Percentiles rank a stretch among this genome's conserved stretches.
Evolutionary conservation across 768 basidiomycete species (phyloP).

Genomic region (Leccinum sublutescens): DNA sequence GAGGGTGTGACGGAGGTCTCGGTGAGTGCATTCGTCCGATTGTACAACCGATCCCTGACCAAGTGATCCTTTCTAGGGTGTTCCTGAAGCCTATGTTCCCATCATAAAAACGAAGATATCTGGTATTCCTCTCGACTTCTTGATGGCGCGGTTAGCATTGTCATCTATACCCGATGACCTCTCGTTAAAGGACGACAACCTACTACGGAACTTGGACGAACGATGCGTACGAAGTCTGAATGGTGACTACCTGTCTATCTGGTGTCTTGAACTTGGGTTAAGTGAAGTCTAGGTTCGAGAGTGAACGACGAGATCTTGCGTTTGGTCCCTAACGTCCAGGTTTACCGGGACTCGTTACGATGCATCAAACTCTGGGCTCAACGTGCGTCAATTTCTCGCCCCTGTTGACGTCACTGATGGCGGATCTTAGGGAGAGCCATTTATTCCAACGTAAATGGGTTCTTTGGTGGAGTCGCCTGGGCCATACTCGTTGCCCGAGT

Average conservation of each 20-base stretch:
- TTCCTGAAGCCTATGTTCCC: constrained; percentile 96
- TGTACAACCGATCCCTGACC: background rate
- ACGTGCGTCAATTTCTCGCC: constrained; percentile 49
- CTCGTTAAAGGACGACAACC: constrained; percentile 85
- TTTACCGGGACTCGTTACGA: constrained; percentile 91
- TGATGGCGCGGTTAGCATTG: constrained; percentile 86
- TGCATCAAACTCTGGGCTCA: constrained; percentile 99
- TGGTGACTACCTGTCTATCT: constrained; percentile 43
- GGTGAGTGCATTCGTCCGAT: constrained; percentile 48
- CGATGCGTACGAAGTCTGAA: constrained; percentile 93
- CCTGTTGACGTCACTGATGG: constrained; percentile 6
- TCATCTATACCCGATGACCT: constrained; percentile 91
- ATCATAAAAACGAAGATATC: constrained; percentile 89
- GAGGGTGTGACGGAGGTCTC: constrained; percentile 88
- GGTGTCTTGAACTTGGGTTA: constrained; percentile 9
- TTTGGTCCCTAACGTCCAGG: constrained; percentile 89
- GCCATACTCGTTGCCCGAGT: constrained; percentile 98
- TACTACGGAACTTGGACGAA: constrained; percentile 91
- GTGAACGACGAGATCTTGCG: constrained; percentile 96
- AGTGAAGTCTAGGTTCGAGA: constrained; percentile 65
- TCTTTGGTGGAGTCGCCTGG: constrained; percentile 98
- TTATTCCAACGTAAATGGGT: constrained; percentile 97
- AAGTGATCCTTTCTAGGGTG: constrained; percentile 56
- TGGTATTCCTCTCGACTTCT: constrained; percentile 91
- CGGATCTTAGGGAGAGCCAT: constrained; percentile 76